Conservation (phyloP, 2,329 filamentous ascomycete species). For the Cadophora malorum region DNA sequence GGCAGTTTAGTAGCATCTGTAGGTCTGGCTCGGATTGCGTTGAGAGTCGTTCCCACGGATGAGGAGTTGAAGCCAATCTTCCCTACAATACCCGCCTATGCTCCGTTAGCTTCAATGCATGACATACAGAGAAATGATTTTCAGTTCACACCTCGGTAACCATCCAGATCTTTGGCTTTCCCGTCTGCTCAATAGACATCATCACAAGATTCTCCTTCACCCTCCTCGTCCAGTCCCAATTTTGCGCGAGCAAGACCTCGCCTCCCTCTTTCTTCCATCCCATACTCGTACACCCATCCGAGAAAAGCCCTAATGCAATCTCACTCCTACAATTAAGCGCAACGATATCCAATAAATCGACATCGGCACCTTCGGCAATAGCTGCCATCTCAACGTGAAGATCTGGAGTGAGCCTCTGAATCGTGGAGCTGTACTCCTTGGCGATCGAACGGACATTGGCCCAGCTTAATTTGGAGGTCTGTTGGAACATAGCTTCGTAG, state of each 20-base stretch:
- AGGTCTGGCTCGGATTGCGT: conserved; percentile 60
- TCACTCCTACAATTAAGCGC: conserved; percentile 58
- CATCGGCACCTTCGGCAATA: conserved; percentile 53
- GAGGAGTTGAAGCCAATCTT: conserved; percentile 62
- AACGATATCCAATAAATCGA: conserved; percentile 51
- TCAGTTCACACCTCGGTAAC: conserved; percentile 40
- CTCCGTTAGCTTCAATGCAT: conserved; percentile 11
- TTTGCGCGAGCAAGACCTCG: conserved; percentile 35
- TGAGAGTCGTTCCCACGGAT: conserved; percentile 61
- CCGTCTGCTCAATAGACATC: conserved; percentile 30
- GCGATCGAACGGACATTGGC: conserved; percentile 26
- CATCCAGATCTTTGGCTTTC: conserved; percentile 34
- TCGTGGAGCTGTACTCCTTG: conserved; percentile 20
- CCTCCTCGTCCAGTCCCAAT: conserved; percentile 40
- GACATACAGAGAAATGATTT: not conserved
- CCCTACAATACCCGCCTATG: conserved; percentile 40
- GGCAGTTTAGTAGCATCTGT: conserved; percentile 55
- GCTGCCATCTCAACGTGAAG: conserved; percentile 49
- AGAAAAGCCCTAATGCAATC: conserved; percentile 56
- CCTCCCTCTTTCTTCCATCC: conserved; percentile 47
- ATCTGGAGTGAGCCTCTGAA: conserved; percentile 26
- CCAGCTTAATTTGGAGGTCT: conserved; percentile 46
- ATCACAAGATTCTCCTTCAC: conserved; percentile 33
- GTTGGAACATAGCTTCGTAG: conserved; percentile 45
- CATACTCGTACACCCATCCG: conserved; percentile 56